Base-by-base conservation (phyloP, 83 land plant genomes). In the Picea abies region DNA sequence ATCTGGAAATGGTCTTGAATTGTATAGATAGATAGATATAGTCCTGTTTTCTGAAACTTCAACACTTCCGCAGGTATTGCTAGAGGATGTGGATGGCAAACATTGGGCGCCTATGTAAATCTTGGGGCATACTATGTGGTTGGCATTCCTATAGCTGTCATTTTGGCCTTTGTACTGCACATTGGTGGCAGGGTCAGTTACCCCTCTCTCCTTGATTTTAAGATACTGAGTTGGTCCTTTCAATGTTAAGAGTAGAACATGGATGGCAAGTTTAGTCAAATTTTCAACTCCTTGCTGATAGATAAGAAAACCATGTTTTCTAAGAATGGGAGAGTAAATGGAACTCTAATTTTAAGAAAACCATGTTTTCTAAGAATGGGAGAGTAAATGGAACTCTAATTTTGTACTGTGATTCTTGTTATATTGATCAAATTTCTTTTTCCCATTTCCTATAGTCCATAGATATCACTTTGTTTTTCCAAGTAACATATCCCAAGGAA, bases 41-140 rank as follows among this genome's bases (percentile, higher is more conserved):
- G 22, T 41, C 44, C 16, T 63, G 65, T 63, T 17, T n/a, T 17
- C 19, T n/a, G 22, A 63, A 17, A 17, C 22, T 63, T 17, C 6
- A 64, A 10, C 47, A 5, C 17, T 26, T 32, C 22, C 49, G 15
- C 69, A 90, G 92, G 92, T n/a, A n/a, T n/a, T n/a, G n/a, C n/a
- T n/a, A n/a, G n/a, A n/a, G n/a, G n/a, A n/a, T n/a, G n/a, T n/a
- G 92, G 90, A 6, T 81, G 87, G 87, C 92, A 90, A 64, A 80
- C n/a, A n/a, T 63, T 85, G 12, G 84, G 87, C 47, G 85, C 88
- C 4, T 81, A 62, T 29, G 68, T 83, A 17, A 90, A 85, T 52
- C 84, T 90, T 20, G 88, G 84, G 56, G 90, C 92, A 22, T 90
- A 85, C n/a, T 90, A 90, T 68, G 75, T 85, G 26, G 90, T 90